Evolutionary conservation across 2,329 filamentous ascomycete species (phyloP).

Genomic region (Paracamarosporium sp.): DNA sequence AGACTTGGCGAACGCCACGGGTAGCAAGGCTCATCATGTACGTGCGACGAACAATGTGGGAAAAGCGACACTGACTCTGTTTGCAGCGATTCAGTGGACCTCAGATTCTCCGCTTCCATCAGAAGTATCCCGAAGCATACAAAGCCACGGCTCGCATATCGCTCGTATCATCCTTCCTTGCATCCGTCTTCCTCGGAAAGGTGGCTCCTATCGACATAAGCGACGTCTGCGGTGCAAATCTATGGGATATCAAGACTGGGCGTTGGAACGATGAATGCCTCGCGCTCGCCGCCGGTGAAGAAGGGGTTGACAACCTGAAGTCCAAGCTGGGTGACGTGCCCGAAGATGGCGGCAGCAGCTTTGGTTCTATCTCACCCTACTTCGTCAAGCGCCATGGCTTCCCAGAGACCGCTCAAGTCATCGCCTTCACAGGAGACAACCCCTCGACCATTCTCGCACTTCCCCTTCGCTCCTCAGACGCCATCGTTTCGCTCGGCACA

Average conservation of each 20-base stretch:
- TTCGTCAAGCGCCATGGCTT: slow-evolving; percentile 83
- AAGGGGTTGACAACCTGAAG: slow-evolving; percentile 70
- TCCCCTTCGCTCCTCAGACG: slow-evolving; percentile 84
- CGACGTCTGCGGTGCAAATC: slow-evolving; percentile 95
- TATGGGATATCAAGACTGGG: slow-evolving; percentile 85
- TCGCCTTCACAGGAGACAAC: slow-evolving; percentile 94
- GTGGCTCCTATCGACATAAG: slow-evolving; percentile 91
- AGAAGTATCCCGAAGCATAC: slow-evolving; percentile 82
- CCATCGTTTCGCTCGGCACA: slow-evolving; percentile 93
- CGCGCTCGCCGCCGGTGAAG: slow-evolving; percentile 71
- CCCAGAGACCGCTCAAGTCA: slow-evolving; percentile 73
- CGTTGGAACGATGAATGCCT: slow-evolving; percentile 79
- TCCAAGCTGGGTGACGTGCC: slow-evolving; percentile 81
- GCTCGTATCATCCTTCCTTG: slow-evolving; percentile 93
- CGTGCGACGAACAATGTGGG: slow-evolving; percentile 34
- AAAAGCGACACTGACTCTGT: slow-evolving; percentile 12
- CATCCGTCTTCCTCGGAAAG: slow-evolving; percentile 83
- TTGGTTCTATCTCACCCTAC: slow-evolving; percentile 79
- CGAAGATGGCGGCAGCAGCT: slow-evolving; percentile 78
- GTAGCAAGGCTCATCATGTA: slow-evolving; percentile 94
- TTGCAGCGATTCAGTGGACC: slow-evolving; percentile 92
- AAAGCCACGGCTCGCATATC: slow-evolving; percentile 82
- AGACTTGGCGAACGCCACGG: slow-evolving; percentile 78
- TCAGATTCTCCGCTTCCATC: slow-evolving; percentile 88
- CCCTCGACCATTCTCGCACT: slow-evolving; percentile 92